A percentile compares a stretch with the other conserved stretches of the same genome.
Evolutionary conservation across 495 filamentous ascomycete species (phyloP).

Genomic region (Letharia lupina): DNA sequence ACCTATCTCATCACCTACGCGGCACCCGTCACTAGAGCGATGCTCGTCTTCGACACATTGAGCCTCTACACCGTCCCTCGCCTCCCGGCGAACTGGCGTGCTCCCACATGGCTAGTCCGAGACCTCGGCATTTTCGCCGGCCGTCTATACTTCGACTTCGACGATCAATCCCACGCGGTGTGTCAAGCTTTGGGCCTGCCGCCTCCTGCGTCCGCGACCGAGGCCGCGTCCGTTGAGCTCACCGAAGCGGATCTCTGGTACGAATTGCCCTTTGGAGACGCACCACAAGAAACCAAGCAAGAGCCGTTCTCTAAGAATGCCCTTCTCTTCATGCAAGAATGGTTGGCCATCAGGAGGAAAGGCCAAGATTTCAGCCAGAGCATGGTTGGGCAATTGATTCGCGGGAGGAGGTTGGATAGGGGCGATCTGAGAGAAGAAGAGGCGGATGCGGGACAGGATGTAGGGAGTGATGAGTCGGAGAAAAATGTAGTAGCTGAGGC

Average conservation of each 20-base stretch:
- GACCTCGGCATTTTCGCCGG: slow-evolving; percentile 50
- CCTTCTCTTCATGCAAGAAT: slow-evolving; percentile 21
- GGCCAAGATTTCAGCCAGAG: slow-evolving; percentile 21
- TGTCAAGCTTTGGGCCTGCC: slow-evolving; percentile 25
- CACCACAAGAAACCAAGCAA: neutral
- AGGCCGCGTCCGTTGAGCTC: neutral
- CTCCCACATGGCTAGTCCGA: slow-evolving; percentile 10
- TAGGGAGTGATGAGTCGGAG: neutral
- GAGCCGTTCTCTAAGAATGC: slow-evolving; percentile 8
- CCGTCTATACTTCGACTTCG: slow-evolving; percentile 45
- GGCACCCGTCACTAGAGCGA: slow-evolving; percentile 43
- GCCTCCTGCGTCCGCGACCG: neutral
- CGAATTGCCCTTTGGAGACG: slow-evolving; percentile 7
- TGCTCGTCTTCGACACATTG: slow-evolving; percentile 46
- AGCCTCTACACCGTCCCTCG: slow-evolving; percentile 41
- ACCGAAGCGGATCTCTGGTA: slow-evolving; percentile 12
- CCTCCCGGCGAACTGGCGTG: slow-evolving; percentile 25
- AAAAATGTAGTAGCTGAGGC: neutral
- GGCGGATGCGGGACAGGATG: neutral
- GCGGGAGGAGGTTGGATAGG: slow-evolving; percentile 7
- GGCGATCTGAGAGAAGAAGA: neutral
- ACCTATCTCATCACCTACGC: slow-evolving; percentile 44
- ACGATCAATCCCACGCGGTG: slow-evolving; percentile 31
- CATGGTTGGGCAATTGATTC: slow-evolving; percentile 19
- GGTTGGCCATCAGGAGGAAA: slow-evolving; percentile 19